Conservation (phyloP, 495 filamentous ascomycete genomes). For the Pseudoneurospora amorphoporcata region DNA sequence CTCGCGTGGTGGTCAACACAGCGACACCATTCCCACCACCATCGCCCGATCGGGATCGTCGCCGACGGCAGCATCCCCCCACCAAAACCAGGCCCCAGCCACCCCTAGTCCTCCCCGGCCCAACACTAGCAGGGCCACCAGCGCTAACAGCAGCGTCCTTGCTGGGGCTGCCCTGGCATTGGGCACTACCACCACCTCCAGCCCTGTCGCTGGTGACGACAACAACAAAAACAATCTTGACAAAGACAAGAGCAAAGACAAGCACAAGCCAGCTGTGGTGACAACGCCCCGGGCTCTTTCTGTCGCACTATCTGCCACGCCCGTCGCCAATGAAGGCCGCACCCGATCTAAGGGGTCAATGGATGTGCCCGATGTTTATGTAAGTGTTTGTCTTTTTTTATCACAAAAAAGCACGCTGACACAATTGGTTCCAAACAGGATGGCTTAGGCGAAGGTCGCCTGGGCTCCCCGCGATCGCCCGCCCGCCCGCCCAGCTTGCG, state of each 20-base stretch:
- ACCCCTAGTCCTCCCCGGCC: slow-evolving; percentile 1
- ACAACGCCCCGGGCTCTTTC: not conserved
- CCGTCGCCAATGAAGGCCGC: slow-evolving; percentile 75
- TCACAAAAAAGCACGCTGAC: slow-evolving; percentile 1
- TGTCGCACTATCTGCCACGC: slow-evolving; percentile 14
- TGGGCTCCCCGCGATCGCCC: slow-evolving; percentile 78
- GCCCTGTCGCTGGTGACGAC: slow-evolving; percentile 41
- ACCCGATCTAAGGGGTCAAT: slow-evolving; percentile 46
- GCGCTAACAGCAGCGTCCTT: not conserved
- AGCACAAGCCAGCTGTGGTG: not conserved
- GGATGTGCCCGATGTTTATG: slow-evolving; percentile 88
- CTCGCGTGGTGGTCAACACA: not conserved
- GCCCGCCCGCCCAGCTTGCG: slow-evolving; percentile 93
- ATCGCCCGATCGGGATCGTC: not conserved
- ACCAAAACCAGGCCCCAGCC: slow-evolving; percentile 26
- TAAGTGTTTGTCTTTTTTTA: slow-evolving; percentile 43
- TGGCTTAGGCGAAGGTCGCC: slow-evolving; percentile 87
- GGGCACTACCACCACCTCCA: slow-evolving; percentile 2
- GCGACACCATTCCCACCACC: not conserved
- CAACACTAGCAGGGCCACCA: slow-evolving; percentile 5
- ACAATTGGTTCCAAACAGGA: slow-evolving; percentile 44
- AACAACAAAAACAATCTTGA: no score
- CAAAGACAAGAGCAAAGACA: slow-evolving; percentile 12
- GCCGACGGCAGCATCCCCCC: not conserved
- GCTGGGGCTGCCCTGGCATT: slow-evolving; percentile 17